Base-by-base conservation (phyloP, 805 yeast species). In the Metschnikowia noctiluminum region DNA sequence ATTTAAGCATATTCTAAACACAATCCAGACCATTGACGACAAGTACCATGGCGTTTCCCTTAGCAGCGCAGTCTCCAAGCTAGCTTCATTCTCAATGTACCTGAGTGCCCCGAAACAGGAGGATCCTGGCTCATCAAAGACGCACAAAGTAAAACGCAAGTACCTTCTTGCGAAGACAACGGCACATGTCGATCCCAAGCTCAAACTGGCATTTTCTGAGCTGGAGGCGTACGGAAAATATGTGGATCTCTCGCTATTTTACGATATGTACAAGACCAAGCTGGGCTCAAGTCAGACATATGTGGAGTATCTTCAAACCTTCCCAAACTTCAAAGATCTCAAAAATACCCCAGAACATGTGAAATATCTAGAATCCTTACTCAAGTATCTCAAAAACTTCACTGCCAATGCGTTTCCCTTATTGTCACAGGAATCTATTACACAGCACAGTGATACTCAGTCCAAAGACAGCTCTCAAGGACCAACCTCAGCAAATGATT, bases 221-320 rank as follows among this genome's bases (percentile, higher is more conserved):
- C 80, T 76, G 30, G 96, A 90, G 61, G 64, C 66, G 32, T 78
- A 75, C 59, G 96, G 96, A 0, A 77, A 76, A 52, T 80, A 63
- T 53, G 54, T 90, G 15, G 92, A 89, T 52, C 67, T 89, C 45
- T 60, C 71, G 3, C 61, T 61, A 5, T 69, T 74, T 42, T 85
- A 82, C 63, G 79, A 77, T 30, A 55, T 57, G 30, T 86, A 84
- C 80, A 61, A 83, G 35, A 74, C 81, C 7, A 36, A 57, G 4
- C 53, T 50, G 9, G 42, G 48, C 10, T 38, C 61, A 37, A 60
- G 62, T 16, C 53, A 66, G 1, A 65, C 74, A 10, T 84, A 85
- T 54, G 58, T 73, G 9, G 77, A 78, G 51, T 88, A 79, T 59
- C 59, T 87, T 30, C 68, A 64, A 26, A 55, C 61, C 4, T 73